Percentiles rank a stretch among this genome's conserved stretches.
Conservation (phyloP, 1,139 yeast genomes). For the Saccharomyces pastorianus region DNA sequence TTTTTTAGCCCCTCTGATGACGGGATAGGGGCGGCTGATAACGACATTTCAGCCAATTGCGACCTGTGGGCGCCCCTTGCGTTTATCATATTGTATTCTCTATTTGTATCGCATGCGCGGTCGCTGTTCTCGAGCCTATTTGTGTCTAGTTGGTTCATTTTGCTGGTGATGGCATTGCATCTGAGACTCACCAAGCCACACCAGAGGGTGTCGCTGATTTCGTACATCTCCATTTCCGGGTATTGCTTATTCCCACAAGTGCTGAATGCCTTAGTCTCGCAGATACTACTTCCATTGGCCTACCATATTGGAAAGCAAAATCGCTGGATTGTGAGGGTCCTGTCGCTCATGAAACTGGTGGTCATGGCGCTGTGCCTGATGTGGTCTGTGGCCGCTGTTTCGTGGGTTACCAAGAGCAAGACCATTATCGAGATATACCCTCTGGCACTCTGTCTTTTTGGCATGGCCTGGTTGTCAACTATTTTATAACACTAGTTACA, state of each 20-base stretch:
- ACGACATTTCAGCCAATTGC: constrained; percentile 15
- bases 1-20: constrained; percentile 2
- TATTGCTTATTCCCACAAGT: constrained; percentile 31
- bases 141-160: constrained; percentile 26
- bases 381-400: constrained; percentile 26
- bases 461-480: constrained; percentile 26
- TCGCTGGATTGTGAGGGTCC: constrained; percentile 17
- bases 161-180: constrained; percentile 27
- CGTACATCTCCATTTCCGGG: constrained; percentile 28
- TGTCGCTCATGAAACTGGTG: constrained; percentile 14
- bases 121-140: constrained; percentile 27
- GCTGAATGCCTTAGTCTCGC: constrained; percentile 20
- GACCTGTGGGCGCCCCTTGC: constrained; percentile 32
- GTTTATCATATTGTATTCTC: constrained; percentile 26
- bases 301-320: constrained; percentile 10
- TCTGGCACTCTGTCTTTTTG: constrained; percentile 21
- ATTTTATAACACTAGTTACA: constrained; percentile 5
- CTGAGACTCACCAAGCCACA: constrained; percentile 22
- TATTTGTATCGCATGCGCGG: constrained; percentile 25
- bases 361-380: constrained; percentile 16
- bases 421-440: constrained; percentile 25
- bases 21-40: constrained; percentile 3
- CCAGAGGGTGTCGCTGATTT: constrained; percentile 22
- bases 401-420: constrained; percentile 23
- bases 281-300: constrained; percentile 21